These are phyloP conservation scores for Syncephalastrum contaminatum DNA, from an alignment of 371 early-diverging fungal species.

Conservation along the genomic window DNA sequence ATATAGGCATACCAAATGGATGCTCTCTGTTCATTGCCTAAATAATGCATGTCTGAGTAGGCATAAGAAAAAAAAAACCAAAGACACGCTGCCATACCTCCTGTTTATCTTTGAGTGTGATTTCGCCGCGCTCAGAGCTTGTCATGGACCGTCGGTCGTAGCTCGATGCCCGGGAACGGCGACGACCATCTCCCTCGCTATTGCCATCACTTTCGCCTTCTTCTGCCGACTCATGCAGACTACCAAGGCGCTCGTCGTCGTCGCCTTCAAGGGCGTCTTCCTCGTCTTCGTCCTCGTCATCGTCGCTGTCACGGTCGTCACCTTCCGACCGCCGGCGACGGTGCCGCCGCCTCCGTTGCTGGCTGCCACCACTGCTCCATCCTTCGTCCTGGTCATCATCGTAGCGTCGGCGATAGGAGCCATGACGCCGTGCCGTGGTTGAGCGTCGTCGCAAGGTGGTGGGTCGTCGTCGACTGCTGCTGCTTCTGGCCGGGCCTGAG, in stretches of 20 bases:
- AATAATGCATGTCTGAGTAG: neutral
- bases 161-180: slow-evolving; percentile 15
- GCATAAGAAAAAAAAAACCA: neutral
- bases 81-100: slow-evolving; percentile 41
- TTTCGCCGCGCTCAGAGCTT: slow-evolving; percentile 41
- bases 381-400: too few species aligned
- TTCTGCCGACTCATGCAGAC: slow-evolving; percentile 1
- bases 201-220: slow-evolving; percentile 16
- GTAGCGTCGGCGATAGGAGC: too few species aligned
- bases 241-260: slow-evolving; percentile 8
- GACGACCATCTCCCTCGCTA: slow-evolving; percentile 4
- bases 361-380: too few species aligned
- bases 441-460: too few species aligned
- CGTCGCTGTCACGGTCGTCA: neutral
- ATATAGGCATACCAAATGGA: slow-evolving; percentile 94
- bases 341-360: neutral
- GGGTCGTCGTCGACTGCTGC: slow-evolving; percentile 2
- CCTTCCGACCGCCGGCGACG: slow-evolving; percentile 1
- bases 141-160: slow-evolving; percentile 1
- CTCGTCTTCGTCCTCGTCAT: slow-evolving; percentile 2
- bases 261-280: slow-evolving; percentile 7
- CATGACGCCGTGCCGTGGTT: too few species aligned
- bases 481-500: too few species aligned
- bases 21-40: slow-evolving; percentile 82
- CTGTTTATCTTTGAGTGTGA: slow-evolving; percentile 69